Evolutionary conservation across 1,284 basidiomycete species (phyloP).

Genomic region (Leccinum cinnamomeum): DNA sequence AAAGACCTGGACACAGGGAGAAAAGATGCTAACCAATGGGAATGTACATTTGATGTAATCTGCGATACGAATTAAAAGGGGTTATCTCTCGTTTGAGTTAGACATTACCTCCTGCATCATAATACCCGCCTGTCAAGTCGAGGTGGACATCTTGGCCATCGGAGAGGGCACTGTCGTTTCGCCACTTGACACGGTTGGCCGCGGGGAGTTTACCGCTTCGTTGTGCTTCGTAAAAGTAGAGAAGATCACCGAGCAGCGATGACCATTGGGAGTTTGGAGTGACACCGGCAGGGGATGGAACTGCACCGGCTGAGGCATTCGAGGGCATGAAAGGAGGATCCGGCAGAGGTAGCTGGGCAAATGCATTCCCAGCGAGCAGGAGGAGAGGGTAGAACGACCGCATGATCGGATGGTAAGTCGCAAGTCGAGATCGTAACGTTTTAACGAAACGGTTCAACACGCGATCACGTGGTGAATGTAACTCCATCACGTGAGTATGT

Average conservation of each 20-base stretch:
- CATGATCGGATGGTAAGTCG: slow-evolving; percentile 20
- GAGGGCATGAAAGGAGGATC: slow-evolving; percentile 63
- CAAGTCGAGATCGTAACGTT: slow-evolving; percentile 6
- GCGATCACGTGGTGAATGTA: slow-evolving; percentile 19
- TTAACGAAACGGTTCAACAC: slow-evolving; percentile 14
- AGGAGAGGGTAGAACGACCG: slow-evolving; percentile 20
- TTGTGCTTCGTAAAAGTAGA: slow-evolving; percentile 93
- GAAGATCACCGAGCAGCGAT: slow-evolving; percentile 71
- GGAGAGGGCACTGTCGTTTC: slow-evolving; percentile 74
- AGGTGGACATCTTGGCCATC: slow-evolving; percentile 77
- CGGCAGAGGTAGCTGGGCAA: slow-evolving; percentile 64
- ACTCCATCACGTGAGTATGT: slow-evolving; percentile 13
- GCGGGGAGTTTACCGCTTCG: slow-evolving; percentile 73
- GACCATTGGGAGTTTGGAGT: slow-evolving; percentile 78
- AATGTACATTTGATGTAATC: slow-evolving; percentile 89
- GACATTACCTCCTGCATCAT: slow-evolving; percentile 79
- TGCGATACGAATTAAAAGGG: slow-evolving; percentile 29
- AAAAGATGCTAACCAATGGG: slow-evolving; percentile 55
- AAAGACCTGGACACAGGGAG: background rate
- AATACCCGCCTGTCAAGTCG: slow-evolving; percentile 86
- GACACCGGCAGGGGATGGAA: slow-evolving; percentile 42
- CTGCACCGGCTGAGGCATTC: slow-evolving; percentile 55
- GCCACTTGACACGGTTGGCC: slow-evolving; percentile 80
- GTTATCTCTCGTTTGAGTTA: background rate
- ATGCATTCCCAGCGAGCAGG: slow-evolving; percentile 20